These are phyloP conservation scores for Melanopsichium pennsylvanicum DNA, from an alignment of 1,284 basidiomycete genomes.

Conservation along the genomic window DNA sequence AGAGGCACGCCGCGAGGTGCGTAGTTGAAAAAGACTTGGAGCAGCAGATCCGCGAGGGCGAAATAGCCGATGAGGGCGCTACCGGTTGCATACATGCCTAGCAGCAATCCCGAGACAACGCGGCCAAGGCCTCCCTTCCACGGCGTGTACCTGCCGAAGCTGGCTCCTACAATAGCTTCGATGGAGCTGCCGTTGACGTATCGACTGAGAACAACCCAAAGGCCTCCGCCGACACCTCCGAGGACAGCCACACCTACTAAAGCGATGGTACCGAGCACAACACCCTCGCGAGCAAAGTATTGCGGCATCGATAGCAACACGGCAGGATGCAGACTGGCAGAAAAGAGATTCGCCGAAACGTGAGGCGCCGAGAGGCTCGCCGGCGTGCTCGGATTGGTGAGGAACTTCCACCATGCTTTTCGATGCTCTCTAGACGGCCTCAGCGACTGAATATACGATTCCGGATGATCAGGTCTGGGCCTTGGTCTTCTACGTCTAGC, in stretches of 20 bases:
- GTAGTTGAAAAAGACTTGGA: conserved; percentile 63
- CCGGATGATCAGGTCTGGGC: conserved; percentile 1
- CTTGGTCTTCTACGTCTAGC: conserved; percentile 2
- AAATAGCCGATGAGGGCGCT: conserved; percentile 62
- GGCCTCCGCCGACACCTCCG: conserved; percentile 60
- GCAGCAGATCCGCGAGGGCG: conserved; percentile 59
- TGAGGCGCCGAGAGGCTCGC: conserved; percentile 56
- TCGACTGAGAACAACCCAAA: conserved; percentile 61
- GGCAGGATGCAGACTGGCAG: conserved; percentile 58
- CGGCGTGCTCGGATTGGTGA: conserved; percentile 51
- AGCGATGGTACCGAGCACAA: conserved; percentile 43
- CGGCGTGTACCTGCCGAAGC: conserved; percentile 57
- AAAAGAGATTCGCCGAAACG: conserved; percentile 61
- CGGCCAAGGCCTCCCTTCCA: conserved; percentile 61
- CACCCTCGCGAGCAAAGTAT: conserved; percentile 58
- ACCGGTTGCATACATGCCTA: conserved; percentile 60
- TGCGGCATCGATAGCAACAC: conserved; percentile 62
- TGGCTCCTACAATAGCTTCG: conserved; percentile 58
- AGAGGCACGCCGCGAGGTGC: conserved; percentile 49
- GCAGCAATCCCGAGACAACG: conserved; percentile 42
- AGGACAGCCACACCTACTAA: conserved; percentile 50
- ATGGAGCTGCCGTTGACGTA: conserved; percentile 61
- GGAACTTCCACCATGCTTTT: conserved; percentile 43
- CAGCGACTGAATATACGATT: conserved; percentile 28
- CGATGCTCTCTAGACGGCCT: conserved; percentile 28